Base-by-base conservation (phyloP, 768 basidiomycete genomes). In the Mycena maculata region DNA sequence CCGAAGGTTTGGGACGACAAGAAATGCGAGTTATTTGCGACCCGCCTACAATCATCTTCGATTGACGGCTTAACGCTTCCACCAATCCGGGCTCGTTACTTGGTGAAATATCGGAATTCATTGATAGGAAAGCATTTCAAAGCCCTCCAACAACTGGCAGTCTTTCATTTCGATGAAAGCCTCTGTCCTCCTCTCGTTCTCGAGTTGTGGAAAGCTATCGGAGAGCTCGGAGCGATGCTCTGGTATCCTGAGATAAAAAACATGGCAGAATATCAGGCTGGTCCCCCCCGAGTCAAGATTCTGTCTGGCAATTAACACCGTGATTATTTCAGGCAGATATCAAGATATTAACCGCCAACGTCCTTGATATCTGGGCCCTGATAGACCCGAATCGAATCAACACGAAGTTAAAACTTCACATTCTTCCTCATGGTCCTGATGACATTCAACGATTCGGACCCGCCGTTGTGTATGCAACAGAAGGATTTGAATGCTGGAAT, bases 301-400 rank as follows among this genome's bases (percentile, higher is more conserved):
- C 33, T 36, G 33, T 36, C 13, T 36, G 6, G 33, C 8, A 36
- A 36, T 7, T 36, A 36, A 36, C 13, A 6, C 13, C 33, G 13
- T 36, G 33, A 7, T 7, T 36, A 36, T 7, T 15, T 11, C 42
- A 63, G 53, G 52, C 61, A 7, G 61, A 74, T 58, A 59, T 76
- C 15, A 20, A 66, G 6, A 27, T 73, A 7, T 12, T 44, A 3
- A 66, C 73, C 20, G 67, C 60, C 27, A 74, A 74, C 67, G 47
- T 70, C 2, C 56, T 76, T 42, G 52, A 53, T 11, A n/a, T 13
- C 22, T 53, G 52, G 52, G 52, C 22, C 1, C 3, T 53, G 1
- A 15, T 77, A 15, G 79, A 79, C 56, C 75, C 78, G 0, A 18
- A 42, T 0, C 66, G 70, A 1, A 78, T 80, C 16, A 8, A 72